phyloP scores from a whole-genome alignment of 75 land plant genomes.

The Larix kaempferi region DNA sequence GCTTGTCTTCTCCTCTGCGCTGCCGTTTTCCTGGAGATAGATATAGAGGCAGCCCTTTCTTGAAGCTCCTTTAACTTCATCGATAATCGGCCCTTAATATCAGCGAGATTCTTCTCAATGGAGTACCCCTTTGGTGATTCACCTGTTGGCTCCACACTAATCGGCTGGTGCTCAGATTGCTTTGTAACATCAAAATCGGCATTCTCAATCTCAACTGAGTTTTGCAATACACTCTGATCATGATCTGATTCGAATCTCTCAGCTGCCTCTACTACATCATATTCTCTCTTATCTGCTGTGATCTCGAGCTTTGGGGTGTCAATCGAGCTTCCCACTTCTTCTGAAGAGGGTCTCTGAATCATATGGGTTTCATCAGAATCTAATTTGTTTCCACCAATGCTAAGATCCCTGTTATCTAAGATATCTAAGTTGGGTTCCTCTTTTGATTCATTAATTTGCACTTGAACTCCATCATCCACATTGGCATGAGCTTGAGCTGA shows the following conservation, averaged over 20 bases:
- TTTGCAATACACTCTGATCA: not conserved
- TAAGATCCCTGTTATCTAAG: not conserved
- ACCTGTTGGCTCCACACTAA: not conserved
- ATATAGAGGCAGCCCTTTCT: slow-evolving; percentile 34
- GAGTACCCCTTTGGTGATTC: not conserved
- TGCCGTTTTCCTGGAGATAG: slow-evolving; percentile 41
- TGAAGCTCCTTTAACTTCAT: slow-evolving; percentile 34
- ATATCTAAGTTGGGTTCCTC: not conserved
- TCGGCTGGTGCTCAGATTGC: not conserved
- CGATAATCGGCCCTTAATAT: slow-evolving; percentile 28
- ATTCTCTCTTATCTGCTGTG: not conserved
- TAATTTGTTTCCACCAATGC: not conserved
- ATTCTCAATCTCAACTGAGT: not conserved
- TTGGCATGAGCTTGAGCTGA: not conserved
- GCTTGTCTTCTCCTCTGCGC: slow-evolving; percentile 57
- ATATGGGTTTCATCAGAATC: not conserved
- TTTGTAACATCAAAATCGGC: not conserved
- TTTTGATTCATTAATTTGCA: not conserved
- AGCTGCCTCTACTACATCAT: not conserved
- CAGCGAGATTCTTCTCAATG: slow-evolving; percentile 22
- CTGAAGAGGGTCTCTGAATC: not conserved
- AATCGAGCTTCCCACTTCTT: not conserved
- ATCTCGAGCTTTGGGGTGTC: not conserved
- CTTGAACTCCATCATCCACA: not conserved
- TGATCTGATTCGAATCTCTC: slow-evolving; percentile 3